Base-by-base conservation (phyloP, 2,329 filamentous ascomycete genomes). In the Hypomyces perniciosus region DNA sequence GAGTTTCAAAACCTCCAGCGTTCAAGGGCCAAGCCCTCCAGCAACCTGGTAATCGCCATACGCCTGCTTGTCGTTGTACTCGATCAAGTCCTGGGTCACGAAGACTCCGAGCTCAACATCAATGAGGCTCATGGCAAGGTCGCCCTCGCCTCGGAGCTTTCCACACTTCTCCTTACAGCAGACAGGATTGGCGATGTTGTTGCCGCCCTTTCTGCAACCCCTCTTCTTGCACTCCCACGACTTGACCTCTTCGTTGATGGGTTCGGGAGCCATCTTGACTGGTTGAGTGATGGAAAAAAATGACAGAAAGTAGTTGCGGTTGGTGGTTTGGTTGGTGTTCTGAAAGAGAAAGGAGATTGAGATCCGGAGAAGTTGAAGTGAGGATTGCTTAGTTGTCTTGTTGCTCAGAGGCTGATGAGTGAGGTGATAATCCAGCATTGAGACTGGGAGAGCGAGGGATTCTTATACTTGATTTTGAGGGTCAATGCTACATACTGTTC, bases 21-120 rank as follows among this genome's bases (percentile, higher is more conserved):
- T 20, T 20, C 20, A 20, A 20, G 20, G 20, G 20, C 2, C 33
- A 35, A 3, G 12, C 12, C 33, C 33, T 35, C 12, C 8, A 35
- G 33, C 8, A 3, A 35, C 12, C 33, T 12, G 12, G 33, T 35
- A 12, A 2, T 35, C 33, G 8, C 33, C 33, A 35, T 8, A 35
- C 8, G 33, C 33, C 12, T 3, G 8, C 12, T 8, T 8, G 33
- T 2, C 12, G 2, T 45, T 30, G 43, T 45, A 45, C 27, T 45
- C 43, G 30, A 45, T 13, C 4, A 26, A 8, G 43, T 45, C 43
- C 27, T 29, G 29, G 3, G 29, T 26, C 4, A 8, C 10, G 13
- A 45, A 45, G 29, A 45, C 43, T n/a, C 43, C 43, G 8, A 45
- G 43, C 29, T 30, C 43, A 13, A 30, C 43, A 30, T 45, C 43